A percentile compares a stretch with the other conserved stretches of the same genome.
Evolutionary conservation across 805 yeast species (phyloP).

Genomic region (Isabelozyma rhagii): DNA sequence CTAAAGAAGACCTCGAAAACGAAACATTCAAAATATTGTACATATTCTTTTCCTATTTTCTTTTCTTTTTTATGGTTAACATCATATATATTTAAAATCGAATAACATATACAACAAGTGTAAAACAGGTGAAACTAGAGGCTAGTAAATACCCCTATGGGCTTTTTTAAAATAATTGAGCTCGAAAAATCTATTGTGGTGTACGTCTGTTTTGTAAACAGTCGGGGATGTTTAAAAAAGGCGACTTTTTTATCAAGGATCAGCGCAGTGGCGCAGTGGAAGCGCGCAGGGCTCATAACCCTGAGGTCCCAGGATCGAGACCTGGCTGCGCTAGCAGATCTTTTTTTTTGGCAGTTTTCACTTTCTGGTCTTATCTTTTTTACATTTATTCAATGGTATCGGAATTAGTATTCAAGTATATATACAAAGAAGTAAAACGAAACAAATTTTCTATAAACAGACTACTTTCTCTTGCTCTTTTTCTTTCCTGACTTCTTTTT

Average conservation of each 20-base stretch:
- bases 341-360: slow-evolving; percentile 2
- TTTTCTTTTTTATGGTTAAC: no score
- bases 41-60: no score
- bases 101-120: no score
- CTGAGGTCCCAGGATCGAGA: slow-evolving; percentile 97
- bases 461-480: background rate
- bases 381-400: background rate
- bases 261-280: slow-evolving; percentile 98
- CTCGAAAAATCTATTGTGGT: no score
- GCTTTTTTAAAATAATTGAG: no score
- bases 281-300: slow-evolving; percentile 99
- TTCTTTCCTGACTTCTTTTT: background rate
- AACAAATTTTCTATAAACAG: background rate
- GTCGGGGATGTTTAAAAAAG: no score
- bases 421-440: background rate
- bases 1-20: no score
- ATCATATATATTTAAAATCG: no score
- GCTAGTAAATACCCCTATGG: no score
- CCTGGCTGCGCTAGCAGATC: slow-evolving; percentile 79
- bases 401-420: background rate
- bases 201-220: no score
- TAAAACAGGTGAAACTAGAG: no score
- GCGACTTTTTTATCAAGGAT: background rate
- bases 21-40: no score
- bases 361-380: background rate